Percentiles rank a stretch among this genome's conserved stretches.
These are phyloP conservation scores for Fusarium succisae DNA, from an alignment of 2,329 filamentous ascomycete species.

Conservation along the genomic window DNA sequence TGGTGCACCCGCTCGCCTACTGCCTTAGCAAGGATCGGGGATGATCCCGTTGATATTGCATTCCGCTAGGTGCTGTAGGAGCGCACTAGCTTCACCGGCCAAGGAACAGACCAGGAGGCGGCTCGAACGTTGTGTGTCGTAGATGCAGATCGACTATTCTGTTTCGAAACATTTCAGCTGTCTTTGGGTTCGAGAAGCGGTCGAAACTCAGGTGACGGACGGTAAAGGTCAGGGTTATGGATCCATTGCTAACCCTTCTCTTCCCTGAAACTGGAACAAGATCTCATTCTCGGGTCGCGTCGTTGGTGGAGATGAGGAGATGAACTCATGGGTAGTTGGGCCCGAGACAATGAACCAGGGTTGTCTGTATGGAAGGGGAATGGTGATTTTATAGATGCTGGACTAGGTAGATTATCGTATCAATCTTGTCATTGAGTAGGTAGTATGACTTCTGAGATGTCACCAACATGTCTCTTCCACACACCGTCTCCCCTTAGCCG, in stretches of 20 bases:
- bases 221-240: not conserved
- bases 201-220: not conserved
- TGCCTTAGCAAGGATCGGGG: conserved; percentile 38
- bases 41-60: conserved; percentile 40
- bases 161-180: conserved; percentile 1
- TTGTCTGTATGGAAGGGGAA: not conserved
- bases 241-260: not conserved
- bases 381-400: not conserved
- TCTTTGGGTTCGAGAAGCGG: not conserved
- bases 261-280: conserved; percentile 4
- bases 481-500: conserved; percentile 7
- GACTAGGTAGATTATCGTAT: not conserved
- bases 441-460: not conserved
- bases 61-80: conserved; percentile 32
- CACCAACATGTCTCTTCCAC: not conserved
- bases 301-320: conserved; percentile 31
- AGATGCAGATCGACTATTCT: conserved; percentile 20
- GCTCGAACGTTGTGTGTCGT: conserved; percentile 21
- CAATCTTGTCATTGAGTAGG: not conserved
- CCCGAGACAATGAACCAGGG: conserved; percentile 9
- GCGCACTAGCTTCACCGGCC: conserved; percentile 33
- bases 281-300: conserved; percentile 4
- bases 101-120: conserved; percentile 32
- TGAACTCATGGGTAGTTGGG: conserved; percentile 18
- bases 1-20: conserved; percentile 33